These are phyloP conservation scores for Volvox carteri DNA, from an alignment of 163 green algal species.

Conservation along the genomic window DNA sequence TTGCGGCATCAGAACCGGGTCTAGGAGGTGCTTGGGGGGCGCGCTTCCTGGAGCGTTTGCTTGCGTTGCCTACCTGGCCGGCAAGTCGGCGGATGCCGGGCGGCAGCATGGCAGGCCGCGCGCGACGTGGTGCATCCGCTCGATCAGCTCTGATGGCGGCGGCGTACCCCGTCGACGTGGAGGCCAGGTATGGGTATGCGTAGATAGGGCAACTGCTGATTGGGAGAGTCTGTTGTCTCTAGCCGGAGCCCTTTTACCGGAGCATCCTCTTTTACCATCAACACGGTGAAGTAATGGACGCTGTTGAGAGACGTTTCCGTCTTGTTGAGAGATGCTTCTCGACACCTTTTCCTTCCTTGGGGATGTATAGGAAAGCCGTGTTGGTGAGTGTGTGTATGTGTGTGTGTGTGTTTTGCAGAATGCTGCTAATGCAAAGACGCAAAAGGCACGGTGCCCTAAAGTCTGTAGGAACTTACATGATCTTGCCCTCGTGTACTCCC, in stretches of 20 bases:
- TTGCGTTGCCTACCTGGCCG: not conserved
- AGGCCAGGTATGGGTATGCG: constrained; percentile 15
- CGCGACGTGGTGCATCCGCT: not conserved
- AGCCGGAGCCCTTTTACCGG: not conserved
- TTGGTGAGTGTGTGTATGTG: too few species aligned
- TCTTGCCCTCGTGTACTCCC: too few species aligned
- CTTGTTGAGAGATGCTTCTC: not conserved
- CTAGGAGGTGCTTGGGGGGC: constrained; percentile 32
- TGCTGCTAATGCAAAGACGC: too few species aligned
- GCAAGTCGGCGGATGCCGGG: not conserved
- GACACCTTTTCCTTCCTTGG: not conserved
- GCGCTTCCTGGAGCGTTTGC: constrained; percentile 32
- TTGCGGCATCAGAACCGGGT: not conserved
- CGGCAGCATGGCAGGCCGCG: not conserved
- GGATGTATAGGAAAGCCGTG: too few species aligned
- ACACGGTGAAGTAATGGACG: not conserved
- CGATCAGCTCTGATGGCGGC: not conserved
- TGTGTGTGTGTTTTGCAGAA: too few species aligned
- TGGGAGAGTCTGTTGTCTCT: too few species aligned
- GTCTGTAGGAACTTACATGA: too few species aligned
- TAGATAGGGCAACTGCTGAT: too few species aligned
- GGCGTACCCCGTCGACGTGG: constrained; percentile 25
- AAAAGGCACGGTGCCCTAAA: too few species aligned
- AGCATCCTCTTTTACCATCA: not conserved
- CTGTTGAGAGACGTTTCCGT: not conserved